Evolutionary conservation across 257 asterid species (phyloP).

Genomic region (Penstemon barbatus): DNA sequence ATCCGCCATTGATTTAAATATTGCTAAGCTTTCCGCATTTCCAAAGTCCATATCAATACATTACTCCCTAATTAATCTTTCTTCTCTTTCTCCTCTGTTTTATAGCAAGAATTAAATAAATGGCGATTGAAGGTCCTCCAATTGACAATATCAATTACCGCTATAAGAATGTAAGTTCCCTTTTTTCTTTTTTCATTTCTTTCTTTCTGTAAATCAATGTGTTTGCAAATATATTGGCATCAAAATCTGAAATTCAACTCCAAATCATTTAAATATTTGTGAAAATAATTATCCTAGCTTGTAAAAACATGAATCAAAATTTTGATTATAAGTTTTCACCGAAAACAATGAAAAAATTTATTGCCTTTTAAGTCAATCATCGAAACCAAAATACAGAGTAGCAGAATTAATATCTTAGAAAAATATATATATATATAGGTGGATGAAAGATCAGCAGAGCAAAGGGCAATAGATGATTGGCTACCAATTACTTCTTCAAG

Average conservation of each 20-base stretch:
- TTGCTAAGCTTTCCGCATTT: too few relatives aligned
- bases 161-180: background rate
- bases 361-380: background rate
- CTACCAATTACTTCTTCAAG: constrained; percentile 45
- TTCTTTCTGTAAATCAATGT: background rate
- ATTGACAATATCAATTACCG: background rate
- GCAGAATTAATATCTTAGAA: too few relatives aligned
- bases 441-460: constrained; percentile 33
- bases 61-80: background rate
- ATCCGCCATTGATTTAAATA: too few relatives aligned
- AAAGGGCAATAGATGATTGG: constrained; percentile 47
- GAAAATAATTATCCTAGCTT: too few relatives aligned
- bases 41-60: too few relatives aligned
- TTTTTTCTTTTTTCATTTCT: background rate
- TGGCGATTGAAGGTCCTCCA: background rate
- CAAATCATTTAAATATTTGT: too few relatives aligned
- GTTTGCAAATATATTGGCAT: background rate
- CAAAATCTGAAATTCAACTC: background rate
- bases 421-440: constrained; percentile 10
- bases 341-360: background rate
- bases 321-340: too few relatives aligned
- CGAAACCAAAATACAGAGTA: too few relatives aligned
- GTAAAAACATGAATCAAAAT: too few relatives aligned
- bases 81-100: background rate
- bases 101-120: background rate